These are phyloP conservation scores for Epichloe bromicola DNA, from an alignment of 2,329 filamentous ascomycete species.

Conservation along the genomic window DNA sequence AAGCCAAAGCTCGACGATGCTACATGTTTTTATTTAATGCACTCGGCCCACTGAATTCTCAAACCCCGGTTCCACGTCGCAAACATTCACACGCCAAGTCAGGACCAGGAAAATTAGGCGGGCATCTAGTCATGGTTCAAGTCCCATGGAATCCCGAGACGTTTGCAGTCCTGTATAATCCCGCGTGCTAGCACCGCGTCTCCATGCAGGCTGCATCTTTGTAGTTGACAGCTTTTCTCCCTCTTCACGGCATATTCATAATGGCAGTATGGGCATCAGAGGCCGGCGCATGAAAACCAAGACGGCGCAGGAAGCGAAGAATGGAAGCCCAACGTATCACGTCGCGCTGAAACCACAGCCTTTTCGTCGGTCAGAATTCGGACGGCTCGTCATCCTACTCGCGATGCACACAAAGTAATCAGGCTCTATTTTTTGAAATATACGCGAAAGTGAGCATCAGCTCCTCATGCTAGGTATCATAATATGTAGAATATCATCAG, in stretches of 20 bases:
- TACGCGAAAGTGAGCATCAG: background rate
- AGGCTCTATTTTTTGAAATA: background rate
- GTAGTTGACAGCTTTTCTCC: background rate
- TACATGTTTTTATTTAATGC: no score
- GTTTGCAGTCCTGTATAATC: background rate
- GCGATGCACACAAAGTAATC: background rate
- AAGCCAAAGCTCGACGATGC: no score
- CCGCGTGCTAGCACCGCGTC: background rate
- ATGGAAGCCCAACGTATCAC: background rate
- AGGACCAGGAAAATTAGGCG: background rate
- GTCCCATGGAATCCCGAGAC: background rate
- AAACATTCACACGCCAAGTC: background rate
- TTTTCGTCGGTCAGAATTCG: no score
- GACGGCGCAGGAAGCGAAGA: background rate
- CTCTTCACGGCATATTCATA: background rate
- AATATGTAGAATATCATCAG: background rate
- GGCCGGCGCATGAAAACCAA: background rate
- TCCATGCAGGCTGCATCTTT: background rate
- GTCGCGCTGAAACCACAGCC: no score
- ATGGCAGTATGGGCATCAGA: background rate
- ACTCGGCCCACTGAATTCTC: no score
- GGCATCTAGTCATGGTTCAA: background rate
- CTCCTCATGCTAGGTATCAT: background rate
- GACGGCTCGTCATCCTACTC: no score
- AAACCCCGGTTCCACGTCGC: background rate